phyloP scores from a whole-genome alignment of 2,329 filamentous ascomycete species.

The Lachnellula subtilissima region DNA sequence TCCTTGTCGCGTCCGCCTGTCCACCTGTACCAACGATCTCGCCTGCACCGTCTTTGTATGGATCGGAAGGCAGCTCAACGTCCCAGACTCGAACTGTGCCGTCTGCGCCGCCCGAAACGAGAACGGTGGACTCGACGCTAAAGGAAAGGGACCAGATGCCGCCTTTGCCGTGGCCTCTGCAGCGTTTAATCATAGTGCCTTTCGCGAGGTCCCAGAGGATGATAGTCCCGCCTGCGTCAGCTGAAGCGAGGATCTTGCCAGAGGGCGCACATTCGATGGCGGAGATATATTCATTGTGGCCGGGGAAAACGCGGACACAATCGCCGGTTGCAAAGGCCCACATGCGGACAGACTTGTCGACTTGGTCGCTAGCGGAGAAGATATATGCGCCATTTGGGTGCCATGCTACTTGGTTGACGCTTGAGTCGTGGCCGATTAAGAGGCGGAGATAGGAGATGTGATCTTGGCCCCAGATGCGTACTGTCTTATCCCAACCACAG shows the following conservation, averaged over 20 bases:
- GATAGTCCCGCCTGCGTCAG: constrained; percentile 83
- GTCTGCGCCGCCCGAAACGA: constrained; percentile 87
- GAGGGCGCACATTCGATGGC: constrained; percentile 80
- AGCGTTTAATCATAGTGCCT: constrained; percentile 81
- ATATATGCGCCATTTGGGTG: constrained; percentile 92
- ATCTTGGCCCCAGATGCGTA: constrained; percentile 87
- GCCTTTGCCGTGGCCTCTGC: constrained; percentile 87
- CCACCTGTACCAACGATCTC: constrained; percentile 36
- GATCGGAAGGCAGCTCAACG: constrained; percentile 66
- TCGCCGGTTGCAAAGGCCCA: constrained; percentile 88
- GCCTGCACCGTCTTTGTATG: constrained; percentile 49
- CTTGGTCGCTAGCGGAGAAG: constrained; percentile 83
- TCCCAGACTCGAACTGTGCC: constrained; percentile 95
- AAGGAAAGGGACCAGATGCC: constrained; percentile 93
- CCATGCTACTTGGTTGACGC: constrained; percentile 88
- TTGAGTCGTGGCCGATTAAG: constrained; percentile 86
- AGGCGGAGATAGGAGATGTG: constrained; percentile 84
- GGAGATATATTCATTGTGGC: constrained; percentile 83
- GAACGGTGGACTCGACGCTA: constrained; percentile 84
- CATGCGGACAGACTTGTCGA: constrained; percentile 90
- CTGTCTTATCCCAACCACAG: constrained; percentile 82
- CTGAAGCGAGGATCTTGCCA: constrained; percentile 86
- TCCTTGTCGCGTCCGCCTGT: constrained; percentile 47
- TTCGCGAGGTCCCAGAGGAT: constrained; percentile 92
- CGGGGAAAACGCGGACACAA: constrained; percentile 86